Evolutionary conservation across 208 protist genomes (phyloP).

Genomic region (Trypanosoma rangeli): DNA sequence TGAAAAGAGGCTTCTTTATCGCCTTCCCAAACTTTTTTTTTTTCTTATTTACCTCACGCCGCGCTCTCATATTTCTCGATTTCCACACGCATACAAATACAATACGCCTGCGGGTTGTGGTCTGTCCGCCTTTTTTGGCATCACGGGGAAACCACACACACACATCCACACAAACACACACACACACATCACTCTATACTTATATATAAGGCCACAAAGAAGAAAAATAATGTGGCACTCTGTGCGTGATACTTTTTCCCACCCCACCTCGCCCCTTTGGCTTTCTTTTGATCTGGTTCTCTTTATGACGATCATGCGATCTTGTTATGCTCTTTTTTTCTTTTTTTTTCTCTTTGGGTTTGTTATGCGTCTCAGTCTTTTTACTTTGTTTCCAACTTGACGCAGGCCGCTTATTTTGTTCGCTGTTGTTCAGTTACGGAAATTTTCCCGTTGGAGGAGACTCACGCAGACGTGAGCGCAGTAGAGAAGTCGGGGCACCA

Average conservation of each 20-base stretch:
- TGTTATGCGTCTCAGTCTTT: not conserved
- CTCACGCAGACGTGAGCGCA: not conserved
- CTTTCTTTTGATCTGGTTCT: not conserved
- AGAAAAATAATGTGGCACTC: not conserved
- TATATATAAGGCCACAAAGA: not conserved
- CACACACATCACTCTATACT: too few relatives aligned
- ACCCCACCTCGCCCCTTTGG: not conserved
- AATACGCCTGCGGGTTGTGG: not conserved
- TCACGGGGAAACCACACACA: slow-evolving; percentile 10
- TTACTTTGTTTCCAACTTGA: too few relatives aligned
- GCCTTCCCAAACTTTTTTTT: not conserved
- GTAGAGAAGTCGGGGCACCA: not conserved
- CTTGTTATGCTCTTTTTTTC: not conserved
- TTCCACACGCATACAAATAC: not conserved
- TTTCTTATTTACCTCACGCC: not conserved
- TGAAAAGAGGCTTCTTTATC: not conserved
- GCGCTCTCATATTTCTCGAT: not conserved
- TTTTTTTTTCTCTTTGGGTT: not conserved
- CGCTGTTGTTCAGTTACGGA: not conserved
- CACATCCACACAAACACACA: not conserved
- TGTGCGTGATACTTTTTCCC: not conserved
- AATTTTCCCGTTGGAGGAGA: not conserved
- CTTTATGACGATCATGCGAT: not conserved
- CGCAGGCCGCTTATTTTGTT: not conserved
- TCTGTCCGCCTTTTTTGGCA: not conserved